Percentiles rank a stretch among this genome's conserved stretches.
These are phyloP conservation scores for Dothistroma septosporum DNA, from an alignment of 2,329 filamentous ascomycete species.

Conservation along the genomic window DNA sequence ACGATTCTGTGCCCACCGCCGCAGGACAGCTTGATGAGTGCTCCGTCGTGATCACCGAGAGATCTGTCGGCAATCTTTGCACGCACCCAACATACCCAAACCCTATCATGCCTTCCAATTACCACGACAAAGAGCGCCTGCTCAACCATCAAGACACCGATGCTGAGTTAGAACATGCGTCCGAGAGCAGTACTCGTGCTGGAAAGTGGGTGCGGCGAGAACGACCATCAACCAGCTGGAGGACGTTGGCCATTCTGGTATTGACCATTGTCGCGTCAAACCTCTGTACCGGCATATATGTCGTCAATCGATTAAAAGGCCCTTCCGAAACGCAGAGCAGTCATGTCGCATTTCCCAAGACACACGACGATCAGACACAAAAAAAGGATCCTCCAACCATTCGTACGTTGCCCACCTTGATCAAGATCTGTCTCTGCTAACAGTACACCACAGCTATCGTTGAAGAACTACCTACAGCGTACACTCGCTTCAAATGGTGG, in stretches of 20 bases:
- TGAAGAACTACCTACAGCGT: not conserved
- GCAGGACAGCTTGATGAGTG: no score
- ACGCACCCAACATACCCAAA: not conserved
- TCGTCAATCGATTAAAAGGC: not conserved
- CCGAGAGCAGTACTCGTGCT: not conserved
- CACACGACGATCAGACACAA: not conserved
- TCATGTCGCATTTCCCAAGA: not conserved
- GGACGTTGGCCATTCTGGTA: not conserved
- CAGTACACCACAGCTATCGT: not conserved
- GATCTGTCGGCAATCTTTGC: no score
- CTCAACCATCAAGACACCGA: not conserved
- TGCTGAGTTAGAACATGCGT: not conserved
- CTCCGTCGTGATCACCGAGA: no score
- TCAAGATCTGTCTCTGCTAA: not conserved
- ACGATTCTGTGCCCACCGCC: no score
- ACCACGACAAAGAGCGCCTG: not conserved
- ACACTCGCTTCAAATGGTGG: slow-evolving; percentile 7
- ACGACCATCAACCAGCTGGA: not conserved
- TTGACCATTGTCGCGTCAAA: not conserved
- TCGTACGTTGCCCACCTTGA: not conserved
- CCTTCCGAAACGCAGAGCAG: not conserved
- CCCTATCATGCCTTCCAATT: not conserved
- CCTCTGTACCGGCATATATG: not conserved
- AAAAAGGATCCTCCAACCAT: not conserved
- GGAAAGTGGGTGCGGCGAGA: not conserved